Percentiles rank a stretch among this genome's conserved stretches.
Evolutionary conservation across 495 filamentous ascomycete genomes (phyloP).

Genomic region (Podospora sp.): DNA sequence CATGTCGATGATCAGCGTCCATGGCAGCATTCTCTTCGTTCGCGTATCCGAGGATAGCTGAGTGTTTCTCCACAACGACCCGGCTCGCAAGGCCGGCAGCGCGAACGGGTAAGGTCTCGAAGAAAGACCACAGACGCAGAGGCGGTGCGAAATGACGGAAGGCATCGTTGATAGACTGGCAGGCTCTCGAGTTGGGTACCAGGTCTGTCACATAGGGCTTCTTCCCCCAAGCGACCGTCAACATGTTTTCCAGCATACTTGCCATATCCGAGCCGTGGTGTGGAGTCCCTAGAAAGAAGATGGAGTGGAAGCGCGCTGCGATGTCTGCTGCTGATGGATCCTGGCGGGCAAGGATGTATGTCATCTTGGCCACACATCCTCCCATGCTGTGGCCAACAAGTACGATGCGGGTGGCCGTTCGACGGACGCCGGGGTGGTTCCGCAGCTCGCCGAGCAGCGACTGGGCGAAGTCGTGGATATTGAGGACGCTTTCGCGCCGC

Average conservation of each 20-base stretch:
- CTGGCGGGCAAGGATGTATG: conserved; percentile 36
- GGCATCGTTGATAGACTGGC: conserved; percentile 31
- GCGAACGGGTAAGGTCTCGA: conserved; percentile 32
- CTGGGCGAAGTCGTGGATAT: conserved; percentile 49
- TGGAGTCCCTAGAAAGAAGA: conserved; percentile 58
- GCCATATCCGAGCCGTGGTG: conserved; percentile 55
- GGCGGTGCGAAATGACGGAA: conserved; percentile 34
- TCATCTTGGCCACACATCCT: conserved; percentile 55
- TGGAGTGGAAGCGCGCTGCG: conserved; percentile 41
- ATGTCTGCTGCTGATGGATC: conserved; percentile 33
- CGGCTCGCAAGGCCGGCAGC: conserved; percentile 15
- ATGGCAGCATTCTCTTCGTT: conserved; percentile 35
- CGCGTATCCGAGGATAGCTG: conserved; percentile 36
- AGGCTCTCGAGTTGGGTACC: conserved; percentile 22
- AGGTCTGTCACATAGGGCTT: conserved; percentile 34
- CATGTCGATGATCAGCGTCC: conserved; percentile 40
- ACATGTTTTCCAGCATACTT: conserved; percentile 42
- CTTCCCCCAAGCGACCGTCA: conserved; percentile 27
- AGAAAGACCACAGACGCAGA: conserved; percentile 37
- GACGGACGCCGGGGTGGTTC: conserved; percentile 37
- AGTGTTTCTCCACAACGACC: conserved; percentile 38
- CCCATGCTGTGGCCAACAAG: conserved; percentile 59
- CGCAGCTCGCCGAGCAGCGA: conserved; percentile 43
- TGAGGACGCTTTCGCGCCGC: conserved; percentile 38
- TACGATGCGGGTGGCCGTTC: conserved; percentile 40